A percentile compares a stretch with the other conserved stretches of the same genome.
Conservation (phyloP, 2,329 filamentous ascomycete species). For the Aspergillus novoparasiticus region DNA sequence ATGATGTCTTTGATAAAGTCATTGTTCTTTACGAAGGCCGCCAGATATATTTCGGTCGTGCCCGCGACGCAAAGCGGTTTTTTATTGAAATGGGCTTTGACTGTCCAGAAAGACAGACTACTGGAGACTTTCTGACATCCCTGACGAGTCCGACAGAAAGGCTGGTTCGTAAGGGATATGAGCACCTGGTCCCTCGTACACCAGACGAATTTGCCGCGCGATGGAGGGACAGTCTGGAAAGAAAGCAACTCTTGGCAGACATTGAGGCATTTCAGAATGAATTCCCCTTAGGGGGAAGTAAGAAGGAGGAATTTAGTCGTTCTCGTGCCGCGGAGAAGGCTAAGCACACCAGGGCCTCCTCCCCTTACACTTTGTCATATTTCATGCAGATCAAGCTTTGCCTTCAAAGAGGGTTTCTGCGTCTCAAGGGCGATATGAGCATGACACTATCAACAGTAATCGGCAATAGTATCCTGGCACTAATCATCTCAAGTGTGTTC, state of each 20-base stretch:
- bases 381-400: conserved; percentile 75
- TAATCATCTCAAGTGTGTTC: conserved; percentile 79
- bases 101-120: conserved; percentile 68
- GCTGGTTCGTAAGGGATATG: conserved; percentile 58
- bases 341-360: conserved; percentile 58
- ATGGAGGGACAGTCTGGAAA: conserved; percentile 57
- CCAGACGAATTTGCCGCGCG: conserved; percentile 66
- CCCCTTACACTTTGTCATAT: conserved; percentile 81
- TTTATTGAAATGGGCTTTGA: conserved; percentile 71
- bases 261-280: conserved; percentile 43
- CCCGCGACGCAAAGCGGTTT: conserved; percentile 60
- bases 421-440: conserved; percentile 73
- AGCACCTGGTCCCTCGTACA: conserved; percentile 64
- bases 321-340: conserved; percentile 46
- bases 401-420: conserved; percentile 74
- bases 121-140: conserved; percentile 69
- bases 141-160: conserved; percentile 67
- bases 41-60: conserved; percentile 73
- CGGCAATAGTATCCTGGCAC: conserved; percentile 71
- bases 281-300: conserved; percentile 38
- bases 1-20: conserved; percentile 68
- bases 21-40: conserved; percentile 72
- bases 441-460: conserved; percentile 66
- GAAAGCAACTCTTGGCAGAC: conserved; percentile 40
- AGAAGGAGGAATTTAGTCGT: conserved; percentile 38